Evolutionary conservation across 306 rosid species (phyloP).

Genomic region (Quercus alba): DNA sequence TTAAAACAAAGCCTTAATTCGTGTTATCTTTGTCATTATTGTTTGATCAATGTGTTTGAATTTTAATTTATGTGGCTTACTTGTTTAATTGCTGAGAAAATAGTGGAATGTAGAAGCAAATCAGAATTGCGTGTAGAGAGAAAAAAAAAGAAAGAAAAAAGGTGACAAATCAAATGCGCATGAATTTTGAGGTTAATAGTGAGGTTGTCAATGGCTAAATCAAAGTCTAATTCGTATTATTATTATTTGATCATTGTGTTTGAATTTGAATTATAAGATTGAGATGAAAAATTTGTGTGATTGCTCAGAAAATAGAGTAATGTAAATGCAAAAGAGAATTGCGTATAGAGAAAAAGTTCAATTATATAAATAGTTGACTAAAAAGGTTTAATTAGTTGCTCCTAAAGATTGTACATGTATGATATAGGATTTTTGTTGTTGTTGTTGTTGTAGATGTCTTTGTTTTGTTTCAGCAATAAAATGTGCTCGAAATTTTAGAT

Average conservation of each 20-base stretch:
- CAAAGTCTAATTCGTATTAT: constrained; percentile 6
- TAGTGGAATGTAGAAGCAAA: background rate
- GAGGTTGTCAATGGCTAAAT: background rate
- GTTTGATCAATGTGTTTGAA: background rate
- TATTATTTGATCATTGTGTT: background rate
- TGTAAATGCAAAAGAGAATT: background rate
- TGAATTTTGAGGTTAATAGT: too few relatives aligned
- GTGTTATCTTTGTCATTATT: background rate
- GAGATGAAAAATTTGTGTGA: background rate
- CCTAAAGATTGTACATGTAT: too few relatives aligned
- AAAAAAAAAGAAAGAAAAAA: too few relatives aligned
- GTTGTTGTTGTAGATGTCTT: too few relatives aligned
- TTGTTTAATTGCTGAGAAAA: background rate
- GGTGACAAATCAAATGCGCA: too few relatives aligned
- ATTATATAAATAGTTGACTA: too few relatives aligned
- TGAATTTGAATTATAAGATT: background rate
- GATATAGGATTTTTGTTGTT: too few relatives aligned
- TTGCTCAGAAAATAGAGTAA: background rate
- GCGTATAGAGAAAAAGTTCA: background rate
- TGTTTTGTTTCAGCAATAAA: background rate
- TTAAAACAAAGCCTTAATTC: constrained; percentile 3
- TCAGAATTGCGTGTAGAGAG: background rate
- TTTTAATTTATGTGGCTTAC: constrained; percentile 1
- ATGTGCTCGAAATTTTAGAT: background rate
- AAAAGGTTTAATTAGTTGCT: too few relatives aligned